These are phyloP conservation scores for Xenoacremonium recifei DNA, from an alignment of 2,329 filamentous ascomycete species.

Conservation along the genomic window DNA sequence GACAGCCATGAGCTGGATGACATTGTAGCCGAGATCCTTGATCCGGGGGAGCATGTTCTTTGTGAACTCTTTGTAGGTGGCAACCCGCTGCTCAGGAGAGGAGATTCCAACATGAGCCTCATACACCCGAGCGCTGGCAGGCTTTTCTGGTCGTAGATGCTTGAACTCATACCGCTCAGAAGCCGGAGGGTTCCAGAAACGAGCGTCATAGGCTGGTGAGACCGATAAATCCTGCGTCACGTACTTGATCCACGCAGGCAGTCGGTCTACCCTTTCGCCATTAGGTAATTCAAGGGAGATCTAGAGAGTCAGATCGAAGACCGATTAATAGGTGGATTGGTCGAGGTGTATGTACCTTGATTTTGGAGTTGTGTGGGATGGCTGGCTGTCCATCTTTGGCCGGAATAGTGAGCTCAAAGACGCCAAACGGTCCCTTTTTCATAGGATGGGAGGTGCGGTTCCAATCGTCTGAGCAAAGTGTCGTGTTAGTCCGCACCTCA, in stretches of 20 bases:
- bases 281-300: conserved; percentile 79
- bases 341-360: conserved; percentile 66
- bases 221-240: conserved; percentile 90
- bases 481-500: no score
- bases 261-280: conserved; percentile 79
- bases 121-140: conserved; percentile 84
- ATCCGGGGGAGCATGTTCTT: conserved; percentile 89
- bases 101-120: conserved; percentile 99
- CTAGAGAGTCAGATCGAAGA: conserved; percentile 41
- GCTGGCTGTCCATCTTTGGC: conserved; percentile 70
- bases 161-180: conserved; percentile 81
- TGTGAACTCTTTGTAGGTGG: conserved; percentile 98
- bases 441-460: conserved; percentile 79
- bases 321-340: background rate
- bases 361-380: conserved; percentile 90
- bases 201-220: conserved; percentile 89
- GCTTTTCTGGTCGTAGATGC: conserved; percentile 78
- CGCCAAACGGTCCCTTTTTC: conserved; percentile 80
- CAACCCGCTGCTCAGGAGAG: conserved; percentile 81
- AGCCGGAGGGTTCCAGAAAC: conserved; percentile 92
- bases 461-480: conserved; percentile 69
- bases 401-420: conserved; percentile 80
- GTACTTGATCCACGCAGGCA: conserved; percentile 96
- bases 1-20: conserved; percentile 96
- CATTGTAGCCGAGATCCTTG: conserved; percentile 88